Evolutionary conservation across 352 stramenopile genomes (phyloP).

Genomic region (Globisporangium recalcitrans): DNA sequence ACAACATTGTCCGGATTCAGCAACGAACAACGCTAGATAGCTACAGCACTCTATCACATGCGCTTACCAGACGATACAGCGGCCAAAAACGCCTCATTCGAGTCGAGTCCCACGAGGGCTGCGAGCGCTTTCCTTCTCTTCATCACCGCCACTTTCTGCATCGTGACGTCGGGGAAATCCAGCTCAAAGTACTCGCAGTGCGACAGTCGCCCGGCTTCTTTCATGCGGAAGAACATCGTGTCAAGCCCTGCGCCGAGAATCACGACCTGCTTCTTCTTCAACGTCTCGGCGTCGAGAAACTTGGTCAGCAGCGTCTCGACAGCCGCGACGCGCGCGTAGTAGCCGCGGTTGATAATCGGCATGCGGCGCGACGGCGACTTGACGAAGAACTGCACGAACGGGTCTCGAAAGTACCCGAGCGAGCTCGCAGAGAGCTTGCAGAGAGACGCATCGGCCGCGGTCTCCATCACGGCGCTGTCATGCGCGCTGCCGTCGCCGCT

Average conservation of each 20-base stretch:
- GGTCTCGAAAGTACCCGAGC: constrained; percentile 73
- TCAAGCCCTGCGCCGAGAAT: constrained; percentile 78
- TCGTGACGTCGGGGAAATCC: constrained; percentile 75
- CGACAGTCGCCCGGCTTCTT: constrained; percentile 26
- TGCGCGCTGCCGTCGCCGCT: constrained; percentile 23
- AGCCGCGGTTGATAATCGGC: constrained; percentile 87
- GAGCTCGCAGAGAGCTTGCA: constrained; percentile 81
- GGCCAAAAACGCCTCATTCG: constrained; percentile 39
- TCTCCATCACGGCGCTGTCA: constrained; percentile 75
- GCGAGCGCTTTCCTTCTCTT: constrained; percentile 58
- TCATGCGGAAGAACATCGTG: constrained; percentile 82
- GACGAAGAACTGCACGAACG: constrained; percentile 81
- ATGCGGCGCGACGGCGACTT: constrained; percentile 78
- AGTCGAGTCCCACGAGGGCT: constrained; percentile 34
- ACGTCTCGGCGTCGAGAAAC: constrained; percentile 36
- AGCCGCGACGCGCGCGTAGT: constrained; percentile 77
- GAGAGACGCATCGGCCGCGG: constrained; percentile 72
- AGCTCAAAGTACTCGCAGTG: constrained; percentile 81
- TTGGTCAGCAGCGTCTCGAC: constrained; percentile 65
- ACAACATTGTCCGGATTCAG: neutral
- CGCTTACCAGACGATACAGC: constrained; percentile 43
- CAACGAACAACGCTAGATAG: no score
- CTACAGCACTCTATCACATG: no score
- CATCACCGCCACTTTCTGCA: constrained; percentile 78
- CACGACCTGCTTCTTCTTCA: constrained; percentile 63